phyloP scores from a whole-genome alignment of 805 yeast genomes.

The Pichia occidentalis region DNA sequence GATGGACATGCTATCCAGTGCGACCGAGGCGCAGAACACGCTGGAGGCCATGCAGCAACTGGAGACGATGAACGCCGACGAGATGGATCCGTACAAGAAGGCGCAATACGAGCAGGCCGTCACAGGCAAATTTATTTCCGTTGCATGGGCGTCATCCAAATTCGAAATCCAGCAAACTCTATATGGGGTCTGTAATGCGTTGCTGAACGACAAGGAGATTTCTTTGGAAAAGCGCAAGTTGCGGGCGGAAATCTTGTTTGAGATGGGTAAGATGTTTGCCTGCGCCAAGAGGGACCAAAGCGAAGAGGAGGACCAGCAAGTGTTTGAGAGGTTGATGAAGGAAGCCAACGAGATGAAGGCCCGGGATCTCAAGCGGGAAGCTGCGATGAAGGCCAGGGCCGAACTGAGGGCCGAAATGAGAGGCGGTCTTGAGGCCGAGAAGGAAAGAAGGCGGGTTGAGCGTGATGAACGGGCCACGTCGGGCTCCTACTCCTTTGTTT shows the following conservation, averaged over 20 bases:
- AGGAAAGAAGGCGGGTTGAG: no score
- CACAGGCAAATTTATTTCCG: conserved; percentile 74
- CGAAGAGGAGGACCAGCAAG: conserved; percentile 61
- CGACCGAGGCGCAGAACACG: conserved; percentile 72
- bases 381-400: conserved; percentile 9
- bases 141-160: conserved; percentile 80
- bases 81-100: conserved; percentile 36
- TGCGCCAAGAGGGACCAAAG: conserved; percentile 57
- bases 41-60: conserved; percentile 66
- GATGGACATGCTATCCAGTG: conserved; percentile 61
- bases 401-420: conserved; percentile 19
- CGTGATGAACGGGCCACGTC: no score
- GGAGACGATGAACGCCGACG: conserved; percentile 40
- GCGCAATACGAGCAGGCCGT: conserved; percentile 68
- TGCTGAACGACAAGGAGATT: conserved; percentile 52
- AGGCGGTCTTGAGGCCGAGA: conserved; percentile 11
- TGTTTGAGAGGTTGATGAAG: conserved; percentile 55
- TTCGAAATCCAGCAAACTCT: conserved; percentile 71
- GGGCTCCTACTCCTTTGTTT: no score
- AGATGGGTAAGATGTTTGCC: conserved; percentile 59
- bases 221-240: conserved; percentile 40
- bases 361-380: conserved; percentile 24
- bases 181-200: conserved; percentile 61
- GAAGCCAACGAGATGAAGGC: conserved; percentile 29
- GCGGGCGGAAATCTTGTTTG: conserved; percentile 56